A percentile compares a stretch with the other conserved stretches of the same genome.
These are phyloP conservation scores for Globisporangium uncinulatum DNA, from an alignment of 352 stramenopile species.

Conservation along the genomic window DNA sequence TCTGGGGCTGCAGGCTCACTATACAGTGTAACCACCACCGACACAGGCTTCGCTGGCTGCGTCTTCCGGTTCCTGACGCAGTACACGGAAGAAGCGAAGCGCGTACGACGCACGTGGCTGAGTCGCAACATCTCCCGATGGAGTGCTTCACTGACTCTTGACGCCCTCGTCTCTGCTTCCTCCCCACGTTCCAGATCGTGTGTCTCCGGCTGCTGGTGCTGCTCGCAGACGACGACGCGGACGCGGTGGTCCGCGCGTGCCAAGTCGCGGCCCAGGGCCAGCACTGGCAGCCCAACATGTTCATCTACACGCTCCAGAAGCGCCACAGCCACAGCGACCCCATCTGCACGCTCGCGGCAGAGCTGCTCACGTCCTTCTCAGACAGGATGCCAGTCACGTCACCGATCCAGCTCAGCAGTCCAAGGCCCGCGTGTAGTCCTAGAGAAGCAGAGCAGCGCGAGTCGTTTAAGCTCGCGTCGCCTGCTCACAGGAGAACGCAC, in stretches of 20 bases:
- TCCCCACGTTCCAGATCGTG: slow-evolving; percentile 28
- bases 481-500: slow-evolving; percentile 8
- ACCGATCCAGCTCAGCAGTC: slow-evolving; percentile 35
- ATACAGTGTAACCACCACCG: background rate
- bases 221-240: slow-evolving; percentile 44
- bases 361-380: slow-evolving; percentile 40
- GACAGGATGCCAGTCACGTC: slow-evolving; percentile 51
- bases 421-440: slow-evolving; percentile 1
- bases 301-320: slow-evolving; percentile 70
- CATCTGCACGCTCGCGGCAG: slow-evolving; percentile 33
- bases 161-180: background rate
- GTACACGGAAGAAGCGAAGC: slow-evolving; percentile 48
- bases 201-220: slow-evolving; percentile 50
- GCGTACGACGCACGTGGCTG: slow-evolving; percentile 21
- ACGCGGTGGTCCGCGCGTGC: slow-evolving; percentile 42
- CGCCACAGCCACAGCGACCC: slow-evolving; percentile 45
- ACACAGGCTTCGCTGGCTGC: slow-evolving; percentile 46
- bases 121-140: too few relatives aligned
- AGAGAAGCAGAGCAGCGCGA: slow-evolving; percentile 1
- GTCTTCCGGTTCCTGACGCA: slow-evolving; percentile 50
- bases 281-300: slow-evolving; percentile 75
- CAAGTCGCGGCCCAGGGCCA: slow-evolving; percentile 62
- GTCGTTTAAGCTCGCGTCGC: slow-evolving; percentile 3
- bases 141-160: background rate
- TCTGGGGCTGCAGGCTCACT: background rate